phyloP scores from a whole-genome alignment of 148 eudicot species.

The Spergularia bocconei region DNA sequence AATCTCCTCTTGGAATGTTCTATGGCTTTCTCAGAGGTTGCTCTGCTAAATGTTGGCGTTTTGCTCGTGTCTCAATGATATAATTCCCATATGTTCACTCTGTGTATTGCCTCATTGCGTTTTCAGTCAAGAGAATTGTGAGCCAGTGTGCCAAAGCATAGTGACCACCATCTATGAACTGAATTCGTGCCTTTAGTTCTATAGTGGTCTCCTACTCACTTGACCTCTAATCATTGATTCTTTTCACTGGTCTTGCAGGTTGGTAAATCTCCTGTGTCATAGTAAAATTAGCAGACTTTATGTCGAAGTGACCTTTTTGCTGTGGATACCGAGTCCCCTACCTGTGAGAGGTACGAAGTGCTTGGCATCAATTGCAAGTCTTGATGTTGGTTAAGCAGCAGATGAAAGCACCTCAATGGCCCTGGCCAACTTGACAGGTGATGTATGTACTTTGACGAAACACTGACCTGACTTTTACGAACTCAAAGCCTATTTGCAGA shows the following conservation, averaged over 20 bases:
- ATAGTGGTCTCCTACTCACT: not conserved
- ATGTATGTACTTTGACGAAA: not conserved
- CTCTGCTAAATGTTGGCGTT: too few species aligned
- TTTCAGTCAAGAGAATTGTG: not conserved
- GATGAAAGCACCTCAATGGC: not conserved
- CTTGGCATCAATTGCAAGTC: not conserved
- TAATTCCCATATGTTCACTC: too few species aligned
- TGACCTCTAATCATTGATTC: not conserved
- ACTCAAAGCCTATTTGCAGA: not conserved
- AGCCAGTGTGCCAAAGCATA: not conserved
- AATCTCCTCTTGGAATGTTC: too few species aligned
- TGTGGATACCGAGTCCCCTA: slow-evolving; percentile 6
- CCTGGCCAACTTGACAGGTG: not conserved
- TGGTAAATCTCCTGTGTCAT: slow-evolving; percentile 4
- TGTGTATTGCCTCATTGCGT: too few species aligned
- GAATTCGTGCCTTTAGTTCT: not conserved
- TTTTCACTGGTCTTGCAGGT: slow-evolving; percentile 9
- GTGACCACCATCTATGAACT: too few species aligned
- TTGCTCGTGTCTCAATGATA: too few species aligned
- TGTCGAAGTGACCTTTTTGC: slow-evolving; percentile 1
- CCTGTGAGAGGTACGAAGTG: not conserved
- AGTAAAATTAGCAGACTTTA: slow-evolving; percentile 11
- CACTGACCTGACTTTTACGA: not conserved
- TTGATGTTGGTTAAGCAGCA: slow-evolving; percentile 5
- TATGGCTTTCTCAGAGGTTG: too few species aligned